Percentiles rank a stretch among this genome's conserved stretches.
These are phyloP conservation scores for Candida vartiovaarae DNA, from an alignment of 805 yeast species.

Conservation along the genomic window DNA sequence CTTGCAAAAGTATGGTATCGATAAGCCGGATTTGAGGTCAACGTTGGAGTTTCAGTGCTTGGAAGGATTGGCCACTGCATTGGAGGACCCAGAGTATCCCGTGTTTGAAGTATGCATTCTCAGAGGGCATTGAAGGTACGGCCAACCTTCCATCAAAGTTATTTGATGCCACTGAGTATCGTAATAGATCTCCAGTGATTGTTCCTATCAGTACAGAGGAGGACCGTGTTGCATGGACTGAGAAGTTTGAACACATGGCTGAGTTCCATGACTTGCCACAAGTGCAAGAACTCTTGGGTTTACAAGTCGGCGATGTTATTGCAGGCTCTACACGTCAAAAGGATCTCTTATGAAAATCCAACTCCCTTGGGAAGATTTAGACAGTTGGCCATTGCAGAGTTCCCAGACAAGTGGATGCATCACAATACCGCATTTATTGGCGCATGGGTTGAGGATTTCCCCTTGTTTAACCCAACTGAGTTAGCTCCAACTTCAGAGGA, in stretches of 20 bases:
- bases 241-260: slow-evolving; percentile 25
- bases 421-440: slow-evolving; percentile 41
- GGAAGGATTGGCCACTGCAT: slow-evolving; percentile 22
- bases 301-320: slow-evolving; percentile 64
- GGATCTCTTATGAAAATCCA: slow-evolving; percentile 78
- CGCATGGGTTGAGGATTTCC: slow-evolving; percentile 89
- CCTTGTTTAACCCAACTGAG: slow-evolving; percentile 78
- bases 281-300: slow-evolving; percentile 29
- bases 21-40: slow-evolving; percentile 87
- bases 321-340: slow-evolving; percentile 71
- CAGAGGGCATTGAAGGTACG: slow-evolving; percentile 29
- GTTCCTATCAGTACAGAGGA: slow-evolving; percentile 39
- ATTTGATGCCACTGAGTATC: slow-evolving; percentile 38
- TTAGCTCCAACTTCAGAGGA: slow-evolving; percentile 6
- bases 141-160: slow-evolving; percentile 30
- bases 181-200: slow-evolving; percentile 51
- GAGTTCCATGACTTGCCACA: slow-evolving; percentile 26
- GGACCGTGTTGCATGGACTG: slow-evolving; percentile 38
- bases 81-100: slow-evolving; percentile 43
- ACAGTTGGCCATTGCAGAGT: slow-evolving; percentile 57
- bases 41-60: slow-evolving; percentile 28
- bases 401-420: slow-evolving; percentile 38
- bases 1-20: slow-evolving; percentile 73
- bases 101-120: slow-evolving; percentile 71
- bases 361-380: slow-evolving; percentile 88